A percentile compares a stretch with the other conserved stretches of the same genome.
phyloP scores from a whole-genome alignment of 1,284 basidiomycete species.

The Rhodotorula sp. region DNA sequence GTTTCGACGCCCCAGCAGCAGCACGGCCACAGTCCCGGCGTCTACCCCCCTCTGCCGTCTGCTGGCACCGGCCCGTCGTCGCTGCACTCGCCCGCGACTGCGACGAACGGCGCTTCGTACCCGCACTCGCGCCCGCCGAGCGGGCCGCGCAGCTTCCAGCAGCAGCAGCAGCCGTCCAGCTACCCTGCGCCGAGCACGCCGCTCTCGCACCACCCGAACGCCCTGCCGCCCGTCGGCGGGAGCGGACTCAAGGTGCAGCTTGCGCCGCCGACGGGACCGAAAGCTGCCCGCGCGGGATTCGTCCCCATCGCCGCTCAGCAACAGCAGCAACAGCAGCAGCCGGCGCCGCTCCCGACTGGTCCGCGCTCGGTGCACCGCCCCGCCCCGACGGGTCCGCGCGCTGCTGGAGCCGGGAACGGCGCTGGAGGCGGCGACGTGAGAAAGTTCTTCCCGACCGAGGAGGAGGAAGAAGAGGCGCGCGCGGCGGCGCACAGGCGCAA shows the following conservation, averaged over 20 bases:
- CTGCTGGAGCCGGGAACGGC: not conserved
- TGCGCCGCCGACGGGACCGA: constrained; percentile 1
- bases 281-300: not conserved
- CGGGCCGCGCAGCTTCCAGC: not conserved
- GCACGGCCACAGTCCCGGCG: not conserved
- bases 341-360: not conserved
- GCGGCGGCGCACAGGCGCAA: not conserved
- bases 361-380: no score
- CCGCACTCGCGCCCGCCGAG: not conserved
- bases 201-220: constrained; percentile 6
- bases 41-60: not conserved
- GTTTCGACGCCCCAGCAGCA: not conserved
- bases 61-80: not conserved
- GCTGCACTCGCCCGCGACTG: no score
- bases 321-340: not conserved
- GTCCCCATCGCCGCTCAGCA: not conserved
- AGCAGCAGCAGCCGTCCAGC: not conserved
- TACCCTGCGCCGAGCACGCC: not conserved
- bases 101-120: no score
- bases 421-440: not conserved
- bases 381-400: not conserved
- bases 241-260: constrained; percentile 1
- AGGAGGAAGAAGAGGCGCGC: not conserved
- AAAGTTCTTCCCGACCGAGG: not conserved
- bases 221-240: not conserved